phyloP scores from a whole-genome alignment of 306 rosid species.

The Trichosanthes truncata region DNA sequence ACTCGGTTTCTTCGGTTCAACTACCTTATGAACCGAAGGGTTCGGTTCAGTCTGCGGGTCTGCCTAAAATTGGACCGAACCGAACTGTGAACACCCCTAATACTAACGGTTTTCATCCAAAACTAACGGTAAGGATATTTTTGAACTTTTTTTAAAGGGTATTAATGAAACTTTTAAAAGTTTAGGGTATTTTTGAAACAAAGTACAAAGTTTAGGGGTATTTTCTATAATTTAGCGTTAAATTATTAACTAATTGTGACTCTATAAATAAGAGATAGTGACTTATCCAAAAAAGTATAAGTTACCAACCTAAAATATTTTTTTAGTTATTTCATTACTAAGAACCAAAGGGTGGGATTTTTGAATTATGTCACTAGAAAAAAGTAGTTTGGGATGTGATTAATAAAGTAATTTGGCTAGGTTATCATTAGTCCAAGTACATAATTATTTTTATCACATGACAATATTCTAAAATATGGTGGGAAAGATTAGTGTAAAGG shows the following conservation, averaged over 20 bases:
- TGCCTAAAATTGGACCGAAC: too few species aligned
- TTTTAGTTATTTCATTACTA: neutral
- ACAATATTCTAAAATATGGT: neutral
- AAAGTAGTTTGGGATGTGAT: neutral
- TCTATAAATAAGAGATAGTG: neutral
- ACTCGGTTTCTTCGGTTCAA: too few species aligned
- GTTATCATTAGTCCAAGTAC: neutral
- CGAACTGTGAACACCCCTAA: too few species aligned
- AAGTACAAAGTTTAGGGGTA: too few species aligned
- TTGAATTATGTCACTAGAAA: neutral
- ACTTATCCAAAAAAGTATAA: neutral
- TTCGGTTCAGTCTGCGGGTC: too few species aligned
- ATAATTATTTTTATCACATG: neutral
- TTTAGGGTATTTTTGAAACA: too few species aligned
- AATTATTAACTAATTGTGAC: neutral
- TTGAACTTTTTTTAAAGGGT: too few species aligned
- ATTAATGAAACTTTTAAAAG: too few species aligned
- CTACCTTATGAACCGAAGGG: too few species aligned
- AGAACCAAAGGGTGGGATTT: neutral
- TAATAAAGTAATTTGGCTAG: neutral
- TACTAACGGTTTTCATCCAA: too few species aligned
- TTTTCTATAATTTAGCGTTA: too few species aligned
- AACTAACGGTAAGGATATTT: too few species aligned
- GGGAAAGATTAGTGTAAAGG: neutral
- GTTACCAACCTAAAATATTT: neutral